Evolutionary conservation across 2,329 filamentous ascomycete species (phyloP).

Genomic region (Venturia carpophila): DNA sequence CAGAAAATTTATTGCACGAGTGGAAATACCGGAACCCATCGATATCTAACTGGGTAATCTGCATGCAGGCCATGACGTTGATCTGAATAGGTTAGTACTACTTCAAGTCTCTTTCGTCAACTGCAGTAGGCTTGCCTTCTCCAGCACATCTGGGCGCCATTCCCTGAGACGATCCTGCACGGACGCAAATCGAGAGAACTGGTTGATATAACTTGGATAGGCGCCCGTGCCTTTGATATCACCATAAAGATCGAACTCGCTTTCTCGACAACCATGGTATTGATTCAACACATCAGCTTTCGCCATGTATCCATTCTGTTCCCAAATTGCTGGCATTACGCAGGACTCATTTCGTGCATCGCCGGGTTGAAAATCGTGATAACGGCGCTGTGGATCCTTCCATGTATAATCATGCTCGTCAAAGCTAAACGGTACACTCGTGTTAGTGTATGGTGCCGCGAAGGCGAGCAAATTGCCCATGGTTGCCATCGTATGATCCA

Average conservation of each 20-base stretch:
- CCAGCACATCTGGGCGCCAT: conserved; percentile 50
- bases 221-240: conserved; percentile 56
- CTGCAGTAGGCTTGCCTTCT: conserved; percentile 48
- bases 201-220: conserved; percentile 54
- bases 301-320: conserved; percentile 41
- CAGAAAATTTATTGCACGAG: background rate
- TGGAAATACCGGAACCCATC: conserved; percentile 23
- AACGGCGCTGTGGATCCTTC: conserved; percentile 43
- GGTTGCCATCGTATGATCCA: conserved; percentile 29
- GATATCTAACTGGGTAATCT: conserved; percentile 39
- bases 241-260: conserved; percentile 56
- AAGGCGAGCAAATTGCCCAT: conserved; percentile 56
- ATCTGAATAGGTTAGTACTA: background rate
- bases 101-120: conserved; percentile 47
- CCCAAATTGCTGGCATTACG: conserved; percentile 54
- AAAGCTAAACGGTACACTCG: conserved; percentile 46
- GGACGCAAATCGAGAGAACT: conserved; percentile 56
- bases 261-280: conserved; percentile 50
- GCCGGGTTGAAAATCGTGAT: conserved; percentile 49
- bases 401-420: conserved; percentile 50
- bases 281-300: conserved; percentile 37
- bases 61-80: background rate
- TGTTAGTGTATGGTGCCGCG: conserved; percentile 48
- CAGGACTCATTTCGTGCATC: conserved; percentile 48
- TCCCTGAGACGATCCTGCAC: conserved; percentile 58